Evolutionary conservation across 257 asterid species (phyloP).

Genomic region (Solanum chiquidenum): DNA sequence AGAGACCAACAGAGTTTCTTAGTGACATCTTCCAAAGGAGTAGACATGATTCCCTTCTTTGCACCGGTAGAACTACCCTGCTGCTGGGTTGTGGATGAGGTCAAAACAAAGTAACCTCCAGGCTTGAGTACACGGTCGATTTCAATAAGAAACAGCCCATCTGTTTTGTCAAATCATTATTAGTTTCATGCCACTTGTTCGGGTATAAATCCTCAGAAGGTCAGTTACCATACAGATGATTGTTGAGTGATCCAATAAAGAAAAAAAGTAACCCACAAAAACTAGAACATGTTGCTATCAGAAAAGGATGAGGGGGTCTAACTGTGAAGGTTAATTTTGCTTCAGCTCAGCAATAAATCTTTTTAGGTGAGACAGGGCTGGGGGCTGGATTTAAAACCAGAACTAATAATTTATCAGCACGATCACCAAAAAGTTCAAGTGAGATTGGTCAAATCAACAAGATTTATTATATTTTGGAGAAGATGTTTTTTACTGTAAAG

Average conservation of each 20-base stretch:
- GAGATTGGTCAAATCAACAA: background rate
- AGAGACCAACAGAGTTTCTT: conserved; percentile 70
- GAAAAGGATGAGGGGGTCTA: background rate
- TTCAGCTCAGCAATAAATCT: background rate
- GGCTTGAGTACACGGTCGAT: conserved; percentile 93
- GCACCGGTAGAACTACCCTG: conserved; percentile 30
- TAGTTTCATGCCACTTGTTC: conserved; percentile 7
- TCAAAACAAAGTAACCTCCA: conserved; percentile 86
- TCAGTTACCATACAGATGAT: background rate
- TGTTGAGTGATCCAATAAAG: background rate
- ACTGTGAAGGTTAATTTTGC: background rate
- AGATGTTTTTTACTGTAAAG: background rate
- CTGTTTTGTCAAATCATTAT: conserved; percentile 38
- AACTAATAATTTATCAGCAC: background rate
- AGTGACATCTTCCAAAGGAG: conserved; percentile 57
- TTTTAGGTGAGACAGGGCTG: background rate
- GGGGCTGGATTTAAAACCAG: background rate
- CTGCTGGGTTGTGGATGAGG: conserved; percentile 59
- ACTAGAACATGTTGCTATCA: background rate
- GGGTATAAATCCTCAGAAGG: background rate
- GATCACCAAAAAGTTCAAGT: background rate
- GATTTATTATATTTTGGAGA: background rate
- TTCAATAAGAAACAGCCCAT: conserved; percentile 74
- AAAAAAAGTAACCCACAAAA: background rate
- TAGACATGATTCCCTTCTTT: conserved; percentile 41